Conservation (phyloP, 768 basidiomycete genomes). For the Boletus rex-veris region DNA sequence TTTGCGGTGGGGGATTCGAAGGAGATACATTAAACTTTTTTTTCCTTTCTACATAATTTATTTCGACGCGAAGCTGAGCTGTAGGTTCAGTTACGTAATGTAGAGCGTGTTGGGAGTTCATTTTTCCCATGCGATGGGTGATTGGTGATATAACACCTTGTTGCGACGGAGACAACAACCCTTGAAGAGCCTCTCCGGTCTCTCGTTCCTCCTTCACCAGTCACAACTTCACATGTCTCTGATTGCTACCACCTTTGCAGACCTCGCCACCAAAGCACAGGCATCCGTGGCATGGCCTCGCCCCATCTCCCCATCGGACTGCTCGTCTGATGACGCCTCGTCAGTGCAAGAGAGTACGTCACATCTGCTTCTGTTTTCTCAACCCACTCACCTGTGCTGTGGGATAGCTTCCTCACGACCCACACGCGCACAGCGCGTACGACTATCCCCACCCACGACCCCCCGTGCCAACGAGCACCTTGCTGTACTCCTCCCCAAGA, state of each 20-base stretch:
- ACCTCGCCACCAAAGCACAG: constrained; percentile 29
- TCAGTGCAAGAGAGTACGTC: constrained; percentile 16
- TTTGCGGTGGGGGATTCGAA: constrained; percentile 1
- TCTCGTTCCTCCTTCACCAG: constrained; percentile 1
- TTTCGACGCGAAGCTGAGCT: constrained; percentile 12
- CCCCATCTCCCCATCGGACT: not conserved
- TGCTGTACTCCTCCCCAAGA: constrained; percentile 65
- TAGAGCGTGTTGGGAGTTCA: constrained; percentile 4
- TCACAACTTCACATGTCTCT: constrained; percentile 30
- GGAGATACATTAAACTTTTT: not conserved
- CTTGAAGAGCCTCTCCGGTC: constrained; percentile 3
- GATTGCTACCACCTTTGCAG: constrained; percentile 22
- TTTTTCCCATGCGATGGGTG: constrained; percentile 30
- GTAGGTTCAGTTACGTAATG: constrained; percentile 17
- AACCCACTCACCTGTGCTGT: not conserved
- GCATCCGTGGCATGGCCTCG: constrained; percentile 11
- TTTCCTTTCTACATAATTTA: not conserved
- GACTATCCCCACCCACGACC: constrained; percentile 15
- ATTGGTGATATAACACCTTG: constrained; percentile 30
- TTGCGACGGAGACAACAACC: constrained; percentile 21
- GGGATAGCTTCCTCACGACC: constrained; percentile 22
- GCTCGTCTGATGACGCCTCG: not conserved
- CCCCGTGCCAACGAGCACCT: constrained; percentile 62
- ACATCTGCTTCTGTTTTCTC: not conserved
- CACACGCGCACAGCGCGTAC: constrained; percentile 15